Conservation (phyloP, 306 rosid species). For the Ochetophila trinervis region DNA sequence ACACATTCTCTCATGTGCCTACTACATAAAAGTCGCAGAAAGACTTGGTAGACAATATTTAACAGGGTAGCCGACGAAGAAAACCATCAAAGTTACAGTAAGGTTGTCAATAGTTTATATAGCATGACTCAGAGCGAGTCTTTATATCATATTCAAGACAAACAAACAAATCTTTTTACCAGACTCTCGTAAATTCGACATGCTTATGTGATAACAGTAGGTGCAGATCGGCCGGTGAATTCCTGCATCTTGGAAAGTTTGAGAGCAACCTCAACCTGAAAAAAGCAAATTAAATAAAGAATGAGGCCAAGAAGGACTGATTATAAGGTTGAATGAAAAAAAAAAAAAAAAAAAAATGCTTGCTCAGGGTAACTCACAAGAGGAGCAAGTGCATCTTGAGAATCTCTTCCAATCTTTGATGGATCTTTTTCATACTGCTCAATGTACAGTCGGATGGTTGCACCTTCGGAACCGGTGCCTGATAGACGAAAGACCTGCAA, state of each 20-base stretch:
- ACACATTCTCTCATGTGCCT: neutral
- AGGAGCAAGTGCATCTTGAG: conserved; percentile 89
- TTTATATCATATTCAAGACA: conserved; percentile 2
- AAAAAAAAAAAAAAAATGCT: conserved; percentile 4
- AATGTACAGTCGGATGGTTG: conserved; percentile 91
- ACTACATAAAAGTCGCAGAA: neutral
- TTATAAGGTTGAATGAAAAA: neutral
- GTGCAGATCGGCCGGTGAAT: conserved; percentile 89
- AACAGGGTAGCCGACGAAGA: too few species aligned
- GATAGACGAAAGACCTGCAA: conserved; percentile 91
- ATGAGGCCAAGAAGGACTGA: conserved; percentile 11
- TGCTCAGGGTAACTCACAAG: conserved; percentile 52
- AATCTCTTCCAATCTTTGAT: conserved; percentile 77
- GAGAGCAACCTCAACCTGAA: conserved; percentile 92
- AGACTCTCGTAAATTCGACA: neutral
- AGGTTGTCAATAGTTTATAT: too few species aligned
- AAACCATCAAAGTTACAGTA: too few species aligned
- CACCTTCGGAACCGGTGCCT: conserved; percentile 98
- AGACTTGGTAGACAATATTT: too few species aligned
- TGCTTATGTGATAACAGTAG: conserved; percentile 78
- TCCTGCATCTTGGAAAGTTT: conserved; percentile 92
- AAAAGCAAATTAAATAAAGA: neutral
- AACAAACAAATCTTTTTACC: neutral
- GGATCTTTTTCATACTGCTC: conserved; percentile 97
- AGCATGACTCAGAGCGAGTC: conserved; percentile 6